Evolutionary conservation across 75 land plant genomes (phyloP).

Genomic region (Sequoiadendron giganteum): DNA sequence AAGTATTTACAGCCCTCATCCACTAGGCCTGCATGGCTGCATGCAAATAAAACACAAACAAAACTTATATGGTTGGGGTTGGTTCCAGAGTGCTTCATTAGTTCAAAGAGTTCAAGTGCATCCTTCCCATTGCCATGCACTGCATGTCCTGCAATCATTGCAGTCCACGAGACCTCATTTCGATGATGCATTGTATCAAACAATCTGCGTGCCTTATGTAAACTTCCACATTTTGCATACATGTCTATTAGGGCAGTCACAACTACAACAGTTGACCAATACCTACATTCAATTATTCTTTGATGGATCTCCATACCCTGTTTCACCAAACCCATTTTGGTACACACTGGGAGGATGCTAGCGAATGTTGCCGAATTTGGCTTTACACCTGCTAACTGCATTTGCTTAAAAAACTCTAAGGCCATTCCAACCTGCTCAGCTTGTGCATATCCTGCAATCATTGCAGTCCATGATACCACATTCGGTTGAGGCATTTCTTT

Average conservation of each 20-base stretch:
- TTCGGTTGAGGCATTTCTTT: conserved; percentile 13
- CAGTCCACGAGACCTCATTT: conserved; percentile 9
- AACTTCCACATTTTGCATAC: conserved; percentile 22
- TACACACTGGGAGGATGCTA: conserved; percentile 11
- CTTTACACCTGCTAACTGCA: conserved; percentile 8
- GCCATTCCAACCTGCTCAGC: conserved; percentile 7
- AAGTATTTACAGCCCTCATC: conserved; percentile 20
- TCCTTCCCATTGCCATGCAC: conserved; percentile 6
- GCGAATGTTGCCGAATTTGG: conserved; percentile 15
- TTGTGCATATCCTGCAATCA: conserved; percentile 22
- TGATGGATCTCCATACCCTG: conserved; percentile 20
- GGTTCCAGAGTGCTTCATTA: background rate
- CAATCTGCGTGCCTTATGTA: conserved; percentile 14
- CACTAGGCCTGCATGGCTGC: conserved; percentile 19
- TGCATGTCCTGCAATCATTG: conserved; percentile 28
- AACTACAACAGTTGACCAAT: conserved; percentile 3
- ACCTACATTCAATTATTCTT: conserved; percentile 11
- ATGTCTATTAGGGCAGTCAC: conserved; percentile 23
- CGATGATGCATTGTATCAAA: conserved; percentile 15
- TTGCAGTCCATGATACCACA: conserved; percentile 17
- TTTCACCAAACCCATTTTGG: background rate
- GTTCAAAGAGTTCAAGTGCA: conserved; percentile 16
- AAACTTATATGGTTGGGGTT: conserved; percentile 16
- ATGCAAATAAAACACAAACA: conserved; percentile 13
- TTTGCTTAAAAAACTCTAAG: conserved; percentile 12